These are phyloP conservation scores for Hypoxylon cercidicola DNA, from an alignment of 495 filamentous ascomycete genomes.

Conservation along the genomic window DNA sequence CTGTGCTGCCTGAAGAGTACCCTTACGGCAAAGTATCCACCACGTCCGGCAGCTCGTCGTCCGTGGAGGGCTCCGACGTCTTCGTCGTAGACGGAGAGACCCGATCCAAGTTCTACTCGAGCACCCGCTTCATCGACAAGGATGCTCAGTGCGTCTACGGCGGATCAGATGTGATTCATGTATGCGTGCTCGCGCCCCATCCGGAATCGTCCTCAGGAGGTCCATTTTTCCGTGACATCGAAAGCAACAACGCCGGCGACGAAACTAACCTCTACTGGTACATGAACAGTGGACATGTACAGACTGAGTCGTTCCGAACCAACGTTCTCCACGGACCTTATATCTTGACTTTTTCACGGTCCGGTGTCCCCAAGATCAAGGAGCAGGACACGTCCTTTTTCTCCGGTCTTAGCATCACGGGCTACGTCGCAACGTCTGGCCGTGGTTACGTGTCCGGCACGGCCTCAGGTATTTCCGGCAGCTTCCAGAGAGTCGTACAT, in stretches of 20 bases:
- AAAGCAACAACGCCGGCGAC: constrained; percentile 68
- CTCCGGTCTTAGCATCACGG: constrained; percentile 63
- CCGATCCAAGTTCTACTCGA: constrained; percentile 75
- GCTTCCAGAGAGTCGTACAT: constrained; percentile 67
- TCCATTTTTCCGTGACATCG: constrained; percentile 73
- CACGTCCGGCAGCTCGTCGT: constrained; percentile 59
- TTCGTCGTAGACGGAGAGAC: constrained; percentile 70
- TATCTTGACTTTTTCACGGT: constrained; percentile 68
- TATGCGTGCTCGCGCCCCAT: constrained; percentile 63
- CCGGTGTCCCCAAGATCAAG: constrained; percentile 61
- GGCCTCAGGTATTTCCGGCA: constrained; percentile 59
- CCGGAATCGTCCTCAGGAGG: constrained; percentile 65
- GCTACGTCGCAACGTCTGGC: constrained; percentile 63
- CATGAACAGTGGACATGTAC: constrained; percentile 73
- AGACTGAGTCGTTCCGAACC: constrained; percentile 69
- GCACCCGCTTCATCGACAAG: constrained; percentile 74
- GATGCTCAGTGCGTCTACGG: constrained; percentile 68
- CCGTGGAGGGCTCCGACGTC: constrained; percentile 72
- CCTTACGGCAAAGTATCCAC: constrained; percentile 61
- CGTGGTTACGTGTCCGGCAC: constrained; percentile 70
- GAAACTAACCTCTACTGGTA: constrained; percentile 73
- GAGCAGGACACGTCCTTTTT: constrained; percentile 68
- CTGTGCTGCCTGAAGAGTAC: constrained; percentile 64
- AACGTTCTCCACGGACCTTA: constrained; percentile 76
- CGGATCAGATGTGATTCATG: constrained; percentile 54